Conservation (phyloP, 768 basidiomycete genomes). For the Russula sp. region DNA sequence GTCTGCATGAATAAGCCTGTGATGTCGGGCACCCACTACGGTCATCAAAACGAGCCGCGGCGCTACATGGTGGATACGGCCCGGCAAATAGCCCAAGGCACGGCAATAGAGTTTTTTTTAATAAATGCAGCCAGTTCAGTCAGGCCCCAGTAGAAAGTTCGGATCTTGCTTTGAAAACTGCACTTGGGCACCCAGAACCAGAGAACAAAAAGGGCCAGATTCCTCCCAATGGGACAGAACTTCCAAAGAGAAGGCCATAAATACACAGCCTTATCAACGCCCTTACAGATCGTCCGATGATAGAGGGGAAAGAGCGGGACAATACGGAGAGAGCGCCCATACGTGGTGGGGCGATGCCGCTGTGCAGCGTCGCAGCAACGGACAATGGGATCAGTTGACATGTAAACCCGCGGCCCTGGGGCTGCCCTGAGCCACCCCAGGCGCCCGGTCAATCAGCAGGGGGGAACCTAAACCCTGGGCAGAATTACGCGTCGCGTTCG, state of each 20-base stretch:
- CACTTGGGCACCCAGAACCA: background rate
- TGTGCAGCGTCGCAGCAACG: background rate
- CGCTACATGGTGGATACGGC: background rate
- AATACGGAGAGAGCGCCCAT: background rate
- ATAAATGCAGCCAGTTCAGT: background rate
- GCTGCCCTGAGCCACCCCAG: conserved; percentile 3
- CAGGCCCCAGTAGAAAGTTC: too few relatives aligned
- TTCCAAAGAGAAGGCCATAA: background rate
- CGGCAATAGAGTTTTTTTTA: too few relatives aligned
- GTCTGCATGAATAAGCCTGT: conserved; percentile 11
- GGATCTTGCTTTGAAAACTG: too few relatives aligned
- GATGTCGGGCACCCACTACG: background rate
- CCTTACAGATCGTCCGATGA: background rate
- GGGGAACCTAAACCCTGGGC: background rate
- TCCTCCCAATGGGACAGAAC: conserved; percentile 11
- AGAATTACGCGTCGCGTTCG: background rate
- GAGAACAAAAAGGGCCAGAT: background rate
- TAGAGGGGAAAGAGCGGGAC: background rate
- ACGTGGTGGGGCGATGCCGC: background rate
- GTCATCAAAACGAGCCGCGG: conserved; percentile 9
- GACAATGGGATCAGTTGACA: background rate
- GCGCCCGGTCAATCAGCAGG: background rate
- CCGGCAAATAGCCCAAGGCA: background rate
- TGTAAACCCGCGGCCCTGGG: background rate
- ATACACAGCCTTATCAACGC: background rate